Evolutionary conservation across 1,284 basidiomycete genomes (phyloP).

Genomic region (Binderoboletus segoi): DNA sequence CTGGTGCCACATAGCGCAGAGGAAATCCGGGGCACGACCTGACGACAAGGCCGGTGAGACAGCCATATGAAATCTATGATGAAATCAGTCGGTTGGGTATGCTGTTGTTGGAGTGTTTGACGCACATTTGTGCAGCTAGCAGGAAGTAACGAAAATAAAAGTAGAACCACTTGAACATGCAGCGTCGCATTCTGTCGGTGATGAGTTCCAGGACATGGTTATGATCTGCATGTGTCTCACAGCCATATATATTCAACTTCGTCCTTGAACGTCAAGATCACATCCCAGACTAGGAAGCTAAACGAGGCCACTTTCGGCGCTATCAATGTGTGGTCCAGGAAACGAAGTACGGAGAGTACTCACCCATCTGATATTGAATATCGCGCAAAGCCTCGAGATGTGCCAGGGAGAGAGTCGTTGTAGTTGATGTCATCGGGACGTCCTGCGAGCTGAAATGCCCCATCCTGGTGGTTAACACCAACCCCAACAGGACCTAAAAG

Average conservation of each 20-base stretch:
- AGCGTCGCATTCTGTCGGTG: conserved; percentile 14
- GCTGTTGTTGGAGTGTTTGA: too few species aligned
- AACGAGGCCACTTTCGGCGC: conserved; percentile 17
- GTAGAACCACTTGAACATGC: conserved; percentile 24
- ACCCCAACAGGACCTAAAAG: too few species aligned
- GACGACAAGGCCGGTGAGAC: conserved; percentile 15
- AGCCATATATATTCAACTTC: conserved; percentile 28
- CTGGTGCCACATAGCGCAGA: conserved; percentile 18
- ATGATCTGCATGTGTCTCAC: conserved; percentile 10
- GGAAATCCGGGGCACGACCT: conserved; percentile 2
- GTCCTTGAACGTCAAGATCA: conserved; percentile 14
- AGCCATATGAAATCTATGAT: conserved; percentile 11
- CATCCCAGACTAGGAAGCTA: conserved; percentile 22
- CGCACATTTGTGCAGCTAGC: conserved; percentile 20
- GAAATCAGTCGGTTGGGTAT: background rate
- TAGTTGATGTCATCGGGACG: conserved; percentile 2
- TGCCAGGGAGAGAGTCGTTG: conserved; percentile 3
- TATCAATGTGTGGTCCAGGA: background rate
- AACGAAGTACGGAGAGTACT: background rate
- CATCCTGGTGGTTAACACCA: too few species aligned
- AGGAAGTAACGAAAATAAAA: conserved; percentile 25
- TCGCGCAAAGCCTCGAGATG: conserved; percentile 9
- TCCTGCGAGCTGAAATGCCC: background rate
- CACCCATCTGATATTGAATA: conserved; percentile 16
- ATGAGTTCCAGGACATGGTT: background rate